phyloP scores from a whole-genome alignment of 2,329 filamentous ascomycete species.

The Fusarium sp. region DNA sequence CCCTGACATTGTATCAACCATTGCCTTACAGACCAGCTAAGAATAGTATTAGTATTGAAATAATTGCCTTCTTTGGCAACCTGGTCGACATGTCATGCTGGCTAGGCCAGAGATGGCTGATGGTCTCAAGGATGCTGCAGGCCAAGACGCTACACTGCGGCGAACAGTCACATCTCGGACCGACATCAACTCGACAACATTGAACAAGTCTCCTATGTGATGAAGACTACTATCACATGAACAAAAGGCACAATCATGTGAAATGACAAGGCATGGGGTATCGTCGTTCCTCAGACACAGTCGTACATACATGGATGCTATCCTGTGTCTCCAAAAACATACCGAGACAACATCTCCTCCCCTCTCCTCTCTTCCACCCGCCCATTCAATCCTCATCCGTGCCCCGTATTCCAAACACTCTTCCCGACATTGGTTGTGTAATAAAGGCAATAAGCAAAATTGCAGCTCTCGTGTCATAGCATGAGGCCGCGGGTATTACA shows the following conservation, averaged over 20 bases:
- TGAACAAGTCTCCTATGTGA: neutral
- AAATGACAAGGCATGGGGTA: slow-evolving; percentile 22
- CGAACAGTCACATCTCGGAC: neutral
- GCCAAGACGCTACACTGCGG: neutral
- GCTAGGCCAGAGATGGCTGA: neutral
- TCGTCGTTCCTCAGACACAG: slow-evolving; percentile 34
- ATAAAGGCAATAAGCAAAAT: slow-evolving; percentile 39
- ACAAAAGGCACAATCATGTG: neutral
- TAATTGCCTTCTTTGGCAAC: neutral
- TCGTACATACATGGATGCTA: slow-evolving; percentile 26
- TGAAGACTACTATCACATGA: neutral
- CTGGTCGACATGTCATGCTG: neutral
- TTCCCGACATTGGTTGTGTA: slow-evolving; percentile 19
- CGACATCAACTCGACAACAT: neutral
- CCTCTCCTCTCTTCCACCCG: neutral
- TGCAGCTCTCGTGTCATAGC: slow-evolving; percentile 22
- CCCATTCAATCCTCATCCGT: slow-evolving; percentile 1
- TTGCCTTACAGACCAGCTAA: neutral
- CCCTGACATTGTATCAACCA: neutral
- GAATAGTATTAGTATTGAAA: neutral
- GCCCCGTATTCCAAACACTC: slow-evolving; percentile 22
- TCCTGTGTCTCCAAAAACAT: slow-evolving; percentile 12
- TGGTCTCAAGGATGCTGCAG: neutral
- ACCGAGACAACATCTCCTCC: slow-evolving; percentile 5
- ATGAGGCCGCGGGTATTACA: slow-evolving; percentile 45